These are phyloP conservation scores for Thraustotheca clavata DNA, from an alignment of 352 stramenopile genomes.

Conservation along the genomic window DNA sequence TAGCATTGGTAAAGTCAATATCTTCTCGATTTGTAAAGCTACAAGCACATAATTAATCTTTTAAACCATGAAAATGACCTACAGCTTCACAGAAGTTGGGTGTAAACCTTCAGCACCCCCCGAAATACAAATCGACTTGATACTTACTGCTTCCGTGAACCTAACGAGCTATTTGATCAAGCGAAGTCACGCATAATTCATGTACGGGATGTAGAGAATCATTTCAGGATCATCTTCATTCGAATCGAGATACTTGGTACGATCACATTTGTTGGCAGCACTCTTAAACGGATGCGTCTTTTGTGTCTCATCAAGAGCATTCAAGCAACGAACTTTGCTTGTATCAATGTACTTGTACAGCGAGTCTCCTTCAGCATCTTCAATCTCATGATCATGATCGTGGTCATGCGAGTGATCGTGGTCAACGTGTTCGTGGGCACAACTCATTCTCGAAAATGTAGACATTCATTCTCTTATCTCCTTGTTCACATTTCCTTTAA, in stretches of 20 bases:
- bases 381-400: constrained; percentile 51
- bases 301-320: constrained; percentile 50
- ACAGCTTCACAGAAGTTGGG: constrained; percentile 79
- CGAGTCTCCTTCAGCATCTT: constrained; percentile 66
- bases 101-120: constrained; percentile 65
- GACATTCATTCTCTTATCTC: background rate
- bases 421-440: constrained; percentile 38
- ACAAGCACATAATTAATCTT: background rate
- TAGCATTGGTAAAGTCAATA: constrained; percentile 80
- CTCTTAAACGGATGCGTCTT: constrained; percentile 74
- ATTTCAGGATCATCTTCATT: constrained; percentile 80
- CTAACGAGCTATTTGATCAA: background rate
- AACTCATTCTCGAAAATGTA: constrained; percentile 17
- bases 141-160: constrained; percentile 81
- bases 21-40: constrained; percentile 77
- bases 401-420: constrained; percentile 56
- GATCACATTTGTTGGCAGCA: constrained; percentile 61
- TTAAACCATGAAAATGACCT: constrained; percentile 17
- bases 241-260: constrained; percentile 52
- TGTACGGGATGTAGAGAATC: constrained; percentile 69
- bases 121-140: constrained; percentile 84
- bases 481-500: constrained; percentile 2
- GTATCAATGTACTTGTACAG: constrained; percentile 81
- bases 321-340: constrained; percentile 76
- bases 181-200: background rate